phyloP scores from a whole-genome alignment of 2,329 filamentous ascomycete species.

The Hyphodiscus sp. region DNA sequence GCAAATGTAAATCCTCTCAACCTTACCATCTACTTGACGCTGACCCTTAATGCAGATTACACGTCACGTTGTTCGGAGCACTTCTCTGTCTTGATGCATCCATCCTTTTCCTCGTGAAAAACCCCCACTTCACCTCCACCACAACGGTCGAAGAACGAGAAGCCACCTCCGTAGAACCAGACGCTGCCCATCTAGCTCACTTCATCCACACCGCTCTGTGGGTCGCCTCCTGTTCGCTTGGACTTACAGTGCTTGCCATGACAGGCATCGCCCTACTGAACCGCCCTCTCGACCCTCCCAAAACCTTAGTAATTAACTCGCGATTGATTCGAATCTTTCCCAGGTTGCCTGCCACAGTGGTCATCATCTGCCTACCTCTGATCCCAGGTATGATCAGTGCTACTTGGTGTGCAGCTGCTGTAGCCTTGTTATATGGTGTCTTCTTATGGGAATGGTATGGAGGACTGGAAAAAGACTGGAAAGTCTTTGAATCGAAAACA shows the following conservation, averaged over 20 bases:
- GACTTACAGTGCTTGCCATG: slow-evolving; percentile 6
- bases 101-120: slow-evolving; percentile 10
- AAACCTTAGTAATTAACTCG: slow-evolving; percentile 11
- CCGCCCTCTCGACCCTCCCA: slow-evolving; percentile 7
- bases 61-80: slow-evolving; percentile 11
- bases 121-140: not conserved
- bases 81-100: slow-evolving; percentile 15
- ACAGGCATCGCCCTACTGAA: slow-evolving; percentile 12
- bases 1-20: slow-evolving; percentile 9
- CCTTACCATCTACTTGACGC: not conserved
- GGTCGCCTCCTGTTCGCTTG: slow-evolving; percentile 13
- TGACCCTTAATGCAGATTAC: slow-evolving; percentile 3
- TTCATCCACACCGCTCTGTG: slow-evolving; percentile 6
- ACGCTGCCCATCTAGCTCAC: not conserved
- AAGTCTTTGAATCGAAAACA: not conserved
- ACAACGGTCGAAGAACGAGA: not conserved
- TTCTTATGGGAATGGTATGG: slow-evolving; percentile 13
- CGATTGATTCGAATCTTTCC: slow-evolving; percentile 10
- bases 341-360: slow-evolving; percentile 4
- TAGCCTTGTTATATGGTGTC: slow-evolving; percentile 6
- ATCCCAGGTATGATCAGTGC: not conserved
- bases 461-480: slow-evolving; percentile 8
- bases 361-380: slow-evolving; percentile 12
- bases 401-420: slow-evolving; percentile 7
- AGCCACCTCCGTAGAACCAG: not conserved